Conservation (phyloP, 805 yeast genomes). For the Candida golubevii region DNA sequence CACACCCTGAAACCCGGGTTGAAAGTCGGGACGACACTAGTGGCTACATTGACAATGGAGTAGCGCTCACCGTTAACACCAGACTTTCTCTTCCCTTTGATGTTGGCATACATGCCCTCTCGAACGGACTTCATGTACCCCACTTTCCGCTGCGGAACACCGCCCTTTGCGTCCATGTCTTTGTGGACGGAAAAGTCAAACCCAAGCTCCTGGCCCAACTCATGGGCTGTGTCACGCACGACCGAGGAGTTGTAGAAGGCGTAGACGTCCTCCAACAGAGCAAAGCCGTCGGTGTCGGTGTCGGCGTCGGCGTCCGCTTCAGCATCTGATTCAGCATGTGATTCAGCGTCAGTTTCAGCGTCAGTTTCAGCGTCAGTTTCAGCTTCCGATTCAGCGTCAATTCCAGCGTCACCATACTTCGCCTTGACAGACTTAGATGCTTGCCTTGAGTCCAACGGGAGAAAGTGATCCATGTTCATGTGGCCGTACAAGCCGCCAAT, state of each 20-base stretch:
- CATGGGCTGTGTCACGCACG: slow-evolving; percentile 12
- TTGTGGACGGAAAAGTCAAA: slow-evolving; percentile 19
- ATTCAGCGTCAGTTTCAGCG: neutral
- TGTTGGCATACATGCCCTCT: slow-evolving; percentile 46
- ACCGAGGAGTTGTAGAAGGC: slow-evolving; percentile 6
- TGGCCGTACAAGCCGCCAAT: slow-evolving; percentile 85
- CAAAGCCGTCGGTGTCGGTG: neutral
- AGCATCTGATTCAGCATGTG: neutral
- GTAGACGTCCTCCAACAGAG: slow-evolving; percentile 6
- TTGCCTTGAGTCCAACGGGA: slow-evolving; percentile 66
- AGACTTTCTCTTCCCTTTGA: slow-evolving; percentile 42
- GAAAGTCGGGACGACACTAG: slow-evolving; percentile 80
- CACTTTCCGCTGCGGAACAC: slow-evolving; percentile 64
- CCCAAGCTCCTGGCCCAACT: slow-evolving; percentile 6
- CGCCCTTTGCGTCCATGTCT: slow-evolving; percentile 42
- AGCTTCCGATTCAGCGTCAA: slow-evolving; percentile 17
- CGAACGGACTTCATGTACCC: slow-evolving; percentile 56
- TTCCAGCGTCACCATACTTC: slow-evolving; percentile 1
- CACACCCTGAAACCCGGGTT: slow-evolving; percentile 80
- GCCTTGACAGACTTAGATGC: slow-evolving; percentile 53
- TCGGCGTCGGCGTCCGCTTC: slow-evolving; percentile 18
- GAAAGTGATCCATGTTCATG: slow-evolving; percentile 85
- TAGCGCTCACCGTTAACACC: slow-evolving; percentile 53
- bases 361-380: too few relatives aligned
- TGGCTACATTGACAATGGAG: slow-evolving; percentile 62